A percentile compares a stretch with the other conserved stretches of the same genome.
Evolutionary conservation across 1,284 basidiomycete species (phyloP).

Genomic region (Albatrellus sp.): DNA sequence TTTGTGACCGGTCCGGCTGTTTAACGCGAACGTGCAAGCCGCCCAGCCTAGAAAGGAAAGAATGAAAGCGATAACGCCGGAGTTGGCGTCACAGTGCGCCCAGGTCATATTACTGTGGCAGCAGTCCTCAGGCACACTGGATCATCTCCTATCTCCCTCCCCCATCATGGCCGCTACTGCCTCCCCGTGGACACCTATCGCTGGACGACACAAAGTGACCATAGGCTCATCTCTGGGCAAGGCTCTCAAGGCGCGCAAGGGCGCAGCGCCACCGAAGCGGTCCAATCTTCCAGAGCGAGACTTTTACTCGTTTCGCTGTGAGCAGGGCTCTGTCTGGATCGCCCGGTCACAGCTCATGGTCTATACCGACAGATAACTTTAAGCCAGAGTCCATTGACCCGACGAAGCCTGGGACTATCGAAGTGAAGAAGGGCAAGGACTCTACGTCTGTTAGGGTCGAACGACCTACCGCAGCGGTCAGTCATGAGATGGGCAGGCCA

Average conservation of each 20-base stretch:
- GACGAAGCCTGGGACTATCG: slow-evolving; percentile 48
- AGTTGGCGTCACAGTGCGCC: no score
- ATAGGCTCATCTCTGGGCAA: slow-evolving; percentile 49
- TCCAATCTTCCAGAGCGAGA: slow-evolving; percentile 29
- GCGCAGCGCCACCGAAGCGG: slow-evolving; percentile 19
- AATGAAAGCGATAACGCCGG: neutral
- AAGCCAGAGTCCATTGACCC: slow-evolving; percentile 58
- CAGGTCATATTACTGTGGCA: no score
- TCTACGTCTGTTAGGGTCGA: slow-evolving; percentile 41
- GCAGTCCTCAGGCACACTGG: no score
- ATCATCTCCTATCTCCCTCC: slow-evolving; percentile 16
- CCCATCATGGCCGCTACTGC: slow-evolving; percentile 23
- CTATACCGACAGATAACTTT: slow-evolving; percentile 44
- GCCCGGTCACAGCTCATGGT: slow-evolving; percentile 12
- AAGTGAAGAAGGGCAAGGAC: slow-evolving; percentile 39
- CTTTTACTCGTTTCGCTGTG: slow-evolving; percentile 64
- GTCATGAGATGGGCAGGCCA: neutral
- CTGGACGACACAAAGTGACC: slow-evolving; percentile 38
- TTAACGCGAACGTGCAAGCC: no score
- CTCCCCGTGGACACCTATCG: slow-evolving; percentile 40
- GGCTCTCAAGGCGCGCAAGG: slow-evolving; percentile 48
- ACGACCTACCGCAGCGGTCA: slow-evolving; percentile 48
- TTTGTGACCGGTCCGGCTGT: no score
- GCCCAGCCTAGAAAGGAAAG: no score
- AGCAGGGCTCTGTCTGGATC: no score